phyloP scores from a whole-genome alignment of 768 basidiomycete species.

The Auricularia cornea region DNA sequence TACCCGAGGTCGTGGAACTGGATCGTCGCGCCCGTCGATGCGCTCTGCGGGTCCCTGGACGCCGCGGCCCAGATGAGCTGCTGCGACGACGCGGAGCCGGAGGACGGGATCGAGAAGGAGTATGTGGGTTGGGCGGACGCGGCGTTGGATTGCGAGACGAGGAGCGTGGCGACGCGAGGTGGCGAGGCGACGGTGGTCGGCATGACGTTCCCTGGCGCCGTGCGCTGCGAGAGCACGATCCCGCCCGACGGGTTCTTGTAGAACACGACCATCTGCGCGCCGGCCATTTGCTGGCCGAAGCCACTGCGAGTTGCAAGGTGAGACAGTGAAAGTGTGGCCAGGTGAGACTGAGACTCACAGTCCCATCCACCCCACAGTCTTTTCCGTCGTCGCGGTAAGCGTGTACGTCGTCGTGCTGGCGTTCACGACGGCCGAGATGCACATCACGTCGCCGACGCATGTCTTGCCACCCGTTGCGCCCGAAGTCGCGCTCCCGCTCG shows the following conservation, averaged over 20 bases:
- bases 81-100: background rate
- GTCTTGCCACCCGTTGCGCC: background rate
- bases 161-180: conserved; percentile 39
- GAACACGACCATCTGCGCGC: background rate
- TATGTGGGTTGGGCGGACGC: background rate
- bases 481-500: background rate
- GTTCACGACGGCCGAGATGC: conserved; percentile 39
- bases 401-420: conserved; percentile 12
- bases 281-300: background rate
- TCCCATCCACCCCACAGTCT: background rate
- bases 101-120: background rate
- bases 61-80: conserved; percentile 12
- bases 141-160: conserved; percentile 5
- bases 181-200: conserved; percentile 49
- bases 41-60: conserved; percentile 10
- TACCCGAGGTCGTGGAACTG: conserved; percentile 5
- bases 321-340: too few species aligned
- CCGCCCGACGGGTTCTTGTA: background rate
- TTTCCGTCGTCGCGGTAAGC: background rate
- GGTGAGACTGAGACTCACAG: background rate
- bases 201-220: conserved; percentile 42
- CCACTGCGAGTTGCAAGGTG: background rate
- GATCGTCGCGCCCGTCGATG: conserved; percentile 5
- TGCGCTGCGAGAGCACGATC: conserved; percentile 47
- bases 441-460: conserved; percentile 27